Base-by-base conservation (phyloP, 1,284 basidiomycete genomes). In the Vanrija pseudolonga region DNA sequence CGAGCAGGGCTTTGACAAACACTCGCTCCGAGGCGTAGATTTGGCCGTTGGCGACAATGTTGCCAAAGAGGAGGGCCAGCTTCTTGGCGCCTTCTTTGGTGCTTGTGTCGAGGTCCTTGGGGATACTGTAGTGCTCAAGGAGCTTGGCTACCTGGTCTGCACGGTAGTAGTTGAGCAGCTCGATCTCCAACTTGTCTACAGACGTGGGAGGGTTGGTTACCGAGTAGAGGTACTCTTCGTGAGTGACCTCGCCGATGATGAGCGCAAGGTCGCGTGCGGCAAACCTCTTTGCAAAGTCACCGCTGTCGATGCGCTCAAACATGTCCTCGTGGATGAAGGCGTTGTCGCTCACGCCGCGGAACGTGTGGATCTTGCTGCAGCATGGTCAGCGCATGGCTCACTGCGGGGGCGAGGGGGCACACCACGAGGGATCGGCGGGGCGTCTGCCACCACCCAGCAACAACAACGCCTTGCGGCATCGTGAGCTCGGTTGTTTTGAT, bases 101-200 rank as follows among this genome's bases (percentile, higher is more conserved):
- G 48, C 22, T 46, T 24, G 18, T 50, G 17, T 38, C 32, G 11
- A 45, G 43, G 3, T 32, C 32, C 17, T 32, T 14, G 23, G 57
- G 50, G 17, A 53, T 9, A 17, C 44, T 32, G 26, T 47, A 59
- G 20, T 53, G 49, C 26, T 32, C 20, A 7, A 48, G n/a, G 11
- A 65, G 62, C 39, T 55, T 51, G 19, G 47, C 48, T 4, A 60
- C 59, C 28, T 53, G 56, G 26, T 54, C 47, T 8, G 37, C 36
- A 14, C 45, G 52, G 51, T 65, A 65, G 55, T 65, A 65, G 57
- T 65, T 65, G 39, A 49, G 39, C 12, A 65, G 53, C 59, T 65
- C 61, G 15, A 47, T 45, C 15, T 43, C 20, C 15, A 65, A 51
- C 52, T 55, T 57, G 12, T 42, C 45, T 0, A 50, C 32, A 19